Evolutionary conservation across 345 rosid species (phyloP).

Genomic region (Aethionema arabicum): DNA sequence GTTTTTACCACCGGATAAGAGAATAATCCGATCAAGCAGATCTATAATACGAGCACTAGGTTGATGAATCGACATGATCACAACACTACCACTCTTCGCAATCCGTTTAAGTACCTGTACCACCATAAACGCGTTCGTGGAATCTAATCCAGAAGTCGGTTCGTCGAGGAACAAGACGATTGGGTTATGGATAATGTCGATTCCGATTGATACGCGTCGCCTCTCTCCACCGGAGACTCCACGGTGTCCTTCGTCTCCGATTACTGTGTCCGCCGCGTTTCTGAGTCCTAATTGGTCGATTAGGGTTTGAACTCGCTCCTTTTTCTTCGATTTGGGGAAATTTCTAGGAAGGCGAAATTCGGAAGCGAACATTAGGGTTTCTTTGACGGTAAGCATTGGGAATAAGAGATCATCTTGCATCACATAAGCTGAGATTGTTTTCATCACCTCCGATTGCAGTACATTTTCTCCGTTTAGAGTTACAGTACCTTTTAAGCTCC

Average conservation of each 20-base stretch:
- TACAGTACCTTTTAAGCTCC: no score
- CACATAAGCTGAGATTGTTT: no score
- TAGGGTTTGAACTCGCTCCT: slow-evolving; percentile 63
- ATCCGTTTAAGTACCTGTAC: slow-evolving; percentile 79
- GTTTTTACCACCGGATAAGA: slow-evolving; percentile 84
- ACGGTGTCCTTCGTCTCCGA: slow-evolving; percentile 92
- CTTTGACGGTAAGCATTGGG: no score
- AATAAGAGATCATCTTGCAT: no score
- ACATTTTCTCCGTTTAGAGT: no score
- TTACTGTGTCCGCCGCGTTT: slow-evolving; percentile 75
- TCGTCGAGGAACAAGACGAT: slow-evolving; percentile 82
- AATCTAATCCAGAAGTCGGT: slow-evolving; percentile 91
- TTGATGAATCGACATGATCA: slow-evolving; percentile 89
- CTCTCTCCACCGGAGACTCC: slow-evolving; percentile 92
- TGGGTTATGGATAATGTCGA: slow-evolving; percentile 86
- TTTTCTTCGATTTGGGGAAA: slow-evolving; percentile 71
- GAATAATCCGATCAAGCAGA: slow-evolving; percentile 65
- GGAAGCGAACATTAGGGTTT: no score
- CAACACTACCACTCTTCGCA: slow-evolving; percentile 87
- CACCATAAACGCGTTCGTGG: slow-evolving; percentile 86
- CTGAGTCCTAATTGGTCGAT: slow-evolving; percentile 82
- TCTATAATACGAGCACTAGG: slow-evolving; percentile 75
- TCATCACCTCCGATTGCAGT: no score
- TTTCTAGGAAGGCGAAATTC: slow-evolving; percentile 51
- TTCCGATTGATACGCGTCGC: slow-evolving; percentile 85